phyloP scores from a whole-genome alignment of 106 monocot genomes.

The Apostasia ramifera region DNA sequence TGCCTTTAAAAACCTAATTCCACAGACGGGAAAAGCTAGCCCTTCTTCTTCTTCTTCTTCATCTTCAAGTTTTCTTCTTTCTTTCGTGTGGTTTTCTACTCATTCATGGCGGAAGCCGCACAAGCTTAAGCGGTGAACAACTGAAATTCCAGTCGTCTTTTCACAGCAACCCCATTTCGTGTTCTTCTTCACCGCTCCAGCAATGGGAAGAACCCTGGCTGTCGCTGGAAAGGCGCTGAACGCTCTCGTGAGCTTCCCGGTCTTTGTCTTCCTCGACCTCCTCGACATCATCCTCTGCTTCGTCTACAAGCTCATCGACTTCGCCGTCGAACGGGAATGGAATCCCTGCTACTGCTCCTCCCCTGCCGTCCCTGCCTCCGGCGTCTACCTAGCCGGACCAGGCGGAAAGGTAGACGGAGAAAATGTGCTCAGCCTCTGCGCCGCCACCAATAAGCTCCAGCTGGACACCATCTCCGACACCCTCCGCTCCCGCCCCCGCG shows the following conservation, averaged over 20 bases:
- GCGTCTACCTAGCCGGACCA: conserved; percentile 3
- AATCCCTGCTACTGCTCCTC: conserved; percentile 27
- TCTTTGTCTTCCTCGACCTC: conserved; percentile 19
- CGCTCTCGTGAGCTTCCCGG: conserved; percentile 56
- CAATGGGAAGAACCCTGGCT: not conserved
- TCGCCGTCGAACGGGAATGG: conserved; percentile 16
- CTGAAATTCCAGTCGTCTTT: too few relatives aligned
- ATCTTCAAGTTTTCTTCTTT: too few relatives aligned
- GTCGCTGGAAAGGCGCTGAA: conserved; percentile 42
- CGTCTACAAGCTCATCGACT: conserved; percentile 20
- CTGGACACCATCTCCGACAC: conserved; percentile 90
- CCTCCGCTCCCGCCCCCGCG: conserved; percentile 58
- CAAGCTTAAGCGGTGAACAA: too few relatives aligned
- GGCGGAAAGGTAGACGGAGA: not conserved
- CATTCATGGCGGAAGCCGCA: too few relatives aligned
- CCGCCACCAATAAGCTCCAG: conserved; percentile 46
- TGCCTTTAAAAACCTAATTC: too few relatives aligned
- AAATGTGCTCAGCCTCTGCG: conserved; percentile 58
- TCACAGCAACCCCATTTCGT: too few relatives aligned
- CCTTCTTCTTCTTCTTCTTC: too few relatives aligned
- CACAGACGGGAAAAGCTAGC: too few relatives aligned
- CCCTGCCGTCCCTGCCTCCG: conserved; percentile 6
- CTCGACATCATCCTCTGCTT: conserved; percentile 15
- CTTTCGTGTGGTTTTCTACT: too few relatives aligned
- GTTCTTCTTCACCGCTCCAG: too few relatives aligned